A percentile compares a stretch with the other conserved stretches of the same genome.
Evolutionary conservation across 2,329 filamentous ascomycete genomes (phyloP).

Genomic region (Alternaria postmessia): DNA sequence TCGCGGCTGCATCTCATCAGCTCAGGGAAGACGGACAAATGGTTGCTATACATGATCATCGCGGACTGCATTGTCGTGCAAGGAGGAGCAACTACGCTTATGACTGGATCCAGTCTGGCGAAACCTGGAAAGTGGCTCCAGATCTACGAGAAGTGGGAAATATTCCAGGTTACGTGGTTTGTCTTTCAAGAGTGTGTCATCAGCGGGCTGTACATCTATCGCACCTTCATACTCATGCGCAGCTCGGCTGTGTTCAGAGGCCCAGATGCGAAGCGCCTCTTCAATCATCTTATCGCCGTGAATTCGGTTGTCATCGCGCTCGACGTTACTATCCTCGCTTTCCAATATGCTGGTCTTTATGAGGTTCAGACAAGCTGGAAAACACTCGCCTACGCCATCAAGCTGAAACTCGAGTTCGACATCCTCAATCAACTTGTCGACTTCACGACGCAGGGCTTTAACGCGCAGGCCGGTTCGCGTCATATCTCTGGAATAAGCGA

Average conservation of each 20-base stretch:
- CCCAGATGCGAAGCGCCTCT: conserved; percentile 20
- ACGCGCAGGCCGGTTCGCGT: not conserved
- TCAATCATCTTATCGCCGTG: conserved; percentile 47
- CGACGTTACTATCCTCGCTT: conserved; percentile 50
- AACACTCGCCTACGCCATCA: conserved; percentile 53
- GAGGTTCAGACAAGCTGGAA: conserved; percentile 46
- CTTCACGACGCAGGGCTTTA: conserved; percentile 22
- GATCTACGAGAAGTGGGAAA: conserved; percentile 44
- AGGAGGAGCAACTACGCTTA: conserved; percentile 61
- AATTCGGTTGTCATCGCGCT: conserved; percentile 52
- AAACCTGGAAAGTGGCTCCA: conserved; percentile 15
- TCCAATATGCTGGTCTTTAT: conserved; percentile 47
- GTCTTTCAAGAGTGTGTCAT: conserved; percentile 50
- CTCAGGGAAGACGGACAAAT: conserved; percentile 24
- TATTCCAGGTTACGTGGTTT: conserved; percentile 52
- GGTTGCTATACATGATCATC: conserved; percentile 65
- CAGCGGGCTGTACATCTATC: conserved; percentile 59
- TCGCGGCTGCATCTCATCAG: conserved; percentile 53
- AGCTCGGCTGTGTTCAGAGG: conserved; percentile 14
- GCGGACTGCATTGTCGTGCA: conserved; percentile 46
- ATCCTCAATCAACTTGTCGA: conserved; percentile 55
- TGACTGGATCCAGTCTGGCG: conserved; percentile 56
- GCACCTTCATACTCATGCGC: conserved; percentile 56
- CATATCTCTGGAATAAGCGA: not conserved
- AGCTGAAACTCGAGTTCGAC: conserved; percentile 62